Evolutionary conservation across 805 yeast species (phyloP).

Genomic region (Scheffersomyces stipitis): DNA sequence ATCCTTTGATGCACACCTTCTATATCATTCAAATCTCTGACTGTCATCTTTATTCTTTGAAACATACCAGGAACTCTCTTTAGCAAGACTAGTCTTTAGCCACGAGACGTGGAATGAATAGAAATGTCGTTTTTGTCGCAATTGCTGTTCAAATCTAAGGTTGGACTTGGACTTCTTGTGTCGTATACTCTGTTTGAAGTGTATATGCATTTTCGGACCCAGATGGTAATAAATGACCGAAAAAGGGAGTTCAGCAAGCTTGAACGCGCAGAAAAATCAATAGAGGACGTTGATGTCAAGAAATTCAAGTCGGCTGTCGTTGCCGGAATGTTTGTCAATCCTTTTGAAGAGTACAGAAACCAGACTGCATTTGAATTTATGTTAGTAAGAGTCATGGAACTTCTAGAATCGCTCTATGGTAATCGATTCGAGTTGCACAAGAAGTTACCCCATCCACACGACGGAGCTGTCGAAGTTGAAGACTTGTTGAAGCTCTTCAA

Average conservation of each 20-base stretch:
- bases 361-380: conserved; percentile 88
- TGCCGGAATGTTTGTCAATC: conserved; percentile 83
- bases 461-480: conserved; percentile 47
- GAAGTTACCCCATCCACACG: conserved; percentile 46
- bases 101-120: too few species aligned
- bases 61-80: too few species aligned
- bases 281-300: conserved; percentile 10
- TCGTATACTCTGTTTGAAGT: conserved; percentile 67
- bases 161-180: conserved; percentile 43
- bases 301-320: conserved; percentile 43
- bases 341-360: conserved; percentile 85
- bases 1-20: too few species aligned
- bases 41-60: too few species aligned
- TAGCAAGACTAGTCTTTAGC: too few species aligned
- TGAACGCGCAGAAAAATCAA: neutral
- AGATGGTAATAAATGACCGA: conserved; percentile 50
- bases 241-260: conserved; percentile 20
- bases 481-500: conserved; percentile 55
- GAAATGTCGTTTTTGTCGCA: conserved; percentile 3
- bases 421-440: conserved; percentile 36
- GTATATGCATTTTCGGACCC: conserved; percentile 56
- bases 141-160: conserved; percentile 31
- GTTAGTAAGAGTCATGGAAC: conserved; percentile 67
- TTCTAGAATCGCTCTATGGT: conserved; percentile 56
- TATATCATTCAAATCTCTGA: too few species aligned